Percentiles rank a stretch among this genome's conserved stretches.
Conservation (phyloP, 2,329 filamentous ascomycete species). For the Xylaria arbuscula region DNA sequence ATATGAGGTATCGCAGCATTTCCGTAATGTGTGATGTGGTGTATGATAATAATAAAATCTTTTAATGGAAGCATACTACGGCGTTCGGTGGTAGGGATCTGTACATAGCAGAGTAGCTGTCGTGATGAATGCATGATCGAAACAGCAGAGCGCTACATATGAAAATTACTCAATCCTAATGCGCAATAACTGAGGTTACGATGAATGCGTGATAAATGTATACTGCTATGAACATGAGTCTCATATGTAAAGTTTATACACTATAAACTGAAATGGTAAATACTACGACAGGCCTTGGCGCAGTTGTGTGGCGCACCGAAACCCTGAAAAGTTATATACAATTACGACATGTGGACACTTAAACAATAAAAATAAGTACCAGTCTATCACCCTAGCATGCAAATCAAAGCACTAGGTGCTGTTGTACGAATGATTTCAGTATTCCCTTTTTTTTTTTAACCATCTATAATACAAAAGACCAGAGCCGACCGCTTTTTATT, state of each 20-base stretch:
- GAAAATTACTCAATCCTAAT: not conserved
- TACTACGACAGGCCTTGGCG: not conserved
- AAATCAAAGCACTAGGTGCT: not conserved
- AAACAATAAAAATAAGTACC: not conserved
- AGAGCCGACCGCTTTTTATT: not conserved
- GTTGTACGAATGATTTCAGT: not conserved
- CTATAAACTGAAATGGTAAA: not conserved
- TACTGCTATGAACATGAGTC: not conserved
- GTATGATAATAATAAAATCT: slow-evolving; percentile 4
- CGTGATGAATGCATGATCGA: not conserved
- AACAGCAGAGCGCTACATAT: not conserved
- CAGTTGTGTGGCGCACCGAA: not conserved
- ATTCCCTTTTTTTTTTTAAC: not conserved
- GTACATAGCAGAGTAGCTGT: not conserved
- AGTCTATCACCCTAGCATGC: no score
- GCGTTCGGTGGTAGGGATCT: slow-evolving; percentile 24
- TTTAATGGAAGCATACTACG: slow-evolving; percentile 16
- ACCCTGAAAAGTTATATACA: not conserved
- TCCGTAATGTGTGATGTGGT: slow-evolving; percentile 12
- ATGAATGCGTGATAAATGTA: not conserved
- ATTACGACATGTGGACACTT: not conserved
- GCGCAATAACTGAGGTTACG: not conserved
- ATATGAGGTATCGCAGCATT: slow-evolving; percentile 20
- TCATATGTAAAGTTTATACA: not conserved
- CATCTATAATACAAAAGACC: slow-evolving; percentile 2